These are phyloP conservation scores for Ophiosphaerella herpotricha DNA, from an alignment of 2,329 filamentous ascomycete species.

Conservation along the genomic window DNA sequence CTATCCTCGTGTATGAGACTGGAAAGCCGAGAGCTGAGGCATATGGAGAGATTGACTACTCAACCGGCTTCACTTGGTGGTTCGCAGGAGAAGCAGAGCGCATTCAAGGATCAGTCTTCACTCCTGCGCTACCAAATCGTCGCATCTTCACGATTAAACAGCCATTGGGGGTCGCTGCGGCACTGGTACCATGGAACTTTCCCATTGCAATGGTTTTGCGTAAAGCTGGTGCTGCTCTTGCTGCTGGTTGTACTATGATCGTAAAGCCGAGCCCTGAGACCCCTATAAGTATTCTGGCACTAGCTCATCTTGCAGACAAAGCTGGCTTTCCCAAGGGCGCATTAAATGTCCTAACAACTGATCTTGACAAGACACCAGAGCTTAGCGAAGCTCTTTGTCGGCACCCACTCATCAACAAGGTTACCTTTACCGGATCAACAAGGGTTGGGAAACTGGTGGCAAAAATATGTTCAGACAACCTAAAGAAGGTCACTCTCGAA, in stretches of 20 bases:
- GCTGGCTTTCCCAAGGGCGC: constrained; percentile 61
- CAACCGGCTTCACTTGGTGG: constrained; percentile 61
- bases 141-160: constrained; percentile 75
- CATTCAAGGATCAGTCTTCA: constrained; percentile 65
- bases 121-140: constrained; percentile 64
- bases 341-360: constrained; percentile 65
- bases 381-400: constrained; percentile 60
- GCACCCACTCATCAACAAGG: constrained; percentile 65
- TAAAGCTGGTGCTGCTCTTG: constrained; percentile 70
- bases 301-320: constrained; percentile 46
- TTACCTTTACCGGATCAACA: constrained; percentile 63
- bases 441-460: constrained; percentile 67
- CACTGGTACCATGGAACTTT: constrained; percentile 75
- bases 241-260: constrained; percentile 76
- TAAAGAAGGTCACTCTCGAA: constrained; percentile 69
- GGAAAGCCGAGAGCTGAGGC: constrained; percentile 59
- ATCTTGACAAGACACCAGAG: constrained; percentile 59
- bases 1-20: constrained; percentile 65
- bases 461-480: constrained; percentile 61
- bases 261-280: constrained; percentile 51
- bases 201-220: constrained; percentile 70
- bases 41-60: constrained; percentile 59
- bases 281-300: constrained; percentile 45
- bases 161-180: constrained; percentile 70
- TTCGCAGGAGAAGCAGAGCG: constrained; percentile 65